Evolutionary conservation across 805 yeast species (phyloP), one percentile per base, ranked within the genome.

Genomic region (Candida succiphila): DNA sequence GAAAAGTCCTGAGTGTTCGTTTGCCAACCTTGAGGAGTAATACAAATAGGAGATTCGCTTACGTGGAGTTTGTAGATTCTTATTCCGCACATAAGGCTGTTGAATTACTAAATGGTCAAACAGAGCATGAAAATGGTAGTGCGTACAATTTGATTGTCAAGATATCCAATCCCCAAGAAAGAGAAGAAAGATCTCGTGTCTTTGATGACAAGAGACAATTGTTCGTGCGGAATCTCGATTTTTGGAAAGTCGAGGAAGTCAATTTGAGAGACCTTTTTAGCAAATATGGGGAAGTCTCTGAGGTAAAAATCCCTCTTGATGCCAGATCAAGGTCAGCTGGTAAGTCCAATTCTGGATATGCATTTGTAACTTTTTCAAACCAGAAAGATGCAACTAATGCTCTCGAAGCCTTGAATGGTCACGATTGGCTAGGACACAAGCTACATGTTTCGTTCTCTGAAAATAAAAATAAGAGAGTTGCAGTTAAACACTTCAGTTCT

Each of bases 31-130:
- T 77, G 37, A 64, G 63, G 29, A 64, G 56, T 30, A 71, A 72
- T 43, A 49, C 71, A 4, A 65, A 67, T 21, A 63, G 92, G 36
- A 52, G 94, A 21, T 85, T 85, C 48, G 82, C 89, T 40, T 85
- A 84, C 46, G 63, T 81, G 13, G 92, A 82, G 44, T 76, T 57
- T 41, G 35, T 53, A 0, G 47, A 59, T 5, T 35, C 67, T 0
- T 58, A 60, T n/a, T 56, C 54, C 14, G 80, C 83, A 0, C 30
- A 48, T 0, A 32, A 41, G 1, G 79, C 82, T 0, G 57, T 69
- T 1, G 38, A 38, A 0, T 36, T 39, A 1, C 52, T 74, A 9
- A 48, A 78, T 46, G 72, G 65, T 0, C 46, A 40, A 0, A 24
- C 67, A 1, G 51, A 52, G 1, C 68, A 61, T 5, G 4, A 4